These are phyloP conservation scores for Alopecurus myosuroides DNA, from an alignment of 176 grass and related monocot genomes.

Conservation along the genomic window DNA sequence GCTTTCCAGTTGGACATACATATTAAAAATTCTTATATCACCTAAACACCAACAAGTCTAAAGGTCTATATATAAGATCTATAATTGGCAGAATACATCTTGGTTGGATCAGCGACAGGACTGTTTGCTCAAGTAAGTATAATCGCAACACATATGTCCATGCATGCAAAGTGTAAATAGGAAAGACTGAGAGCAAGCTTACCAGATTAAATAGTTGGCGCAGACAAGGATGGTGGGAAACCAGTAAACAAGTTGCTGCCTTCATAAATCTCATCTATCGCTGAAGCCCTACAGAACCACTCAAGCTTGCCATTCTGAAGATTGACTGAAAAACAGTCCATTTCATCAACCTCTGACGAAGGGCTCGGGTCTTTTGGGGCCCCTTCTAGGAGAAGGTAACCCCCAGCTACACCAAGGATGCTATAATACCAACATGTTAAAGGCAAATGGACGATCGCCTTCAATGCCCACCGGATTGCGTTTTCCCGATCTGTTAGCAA, in stretches of 20 bases:
- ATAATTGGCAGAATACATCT: not conserved
- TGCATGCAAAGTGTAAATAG: not conserved
- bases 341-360: not conserved
- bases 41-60: not conserved
- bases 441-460: not conserved
- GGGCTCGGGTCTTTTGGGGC: not conserved
- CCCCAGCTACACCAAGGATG: slow-evolving; percentile 11
- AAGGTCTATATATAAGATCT: not conserved
- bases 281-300: not conserved
- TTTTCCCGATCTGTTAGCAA: no score
- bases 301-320: not conserved
- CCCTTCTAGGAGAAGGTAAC: slow-evolving; percentile 25
- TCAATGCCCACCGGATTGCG: not conserved
- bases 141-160: not conserved
- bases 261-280: no score
- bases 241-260: not conserved
- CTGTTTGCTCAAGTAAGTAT: not conserved
- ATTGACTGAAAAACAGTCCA: not conserved
- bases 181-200: not conserved
- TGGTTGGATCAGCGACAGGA: not conserved
- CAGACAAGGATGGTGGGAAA: not conserved
- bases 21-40: no score
- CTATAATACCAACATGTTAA: no score
- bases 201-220: not conserved
- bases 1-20: not conserved